Conservation (phyloP, 1,284 basidiomycete species). For the Salmacisia buchloeana region DNA sequence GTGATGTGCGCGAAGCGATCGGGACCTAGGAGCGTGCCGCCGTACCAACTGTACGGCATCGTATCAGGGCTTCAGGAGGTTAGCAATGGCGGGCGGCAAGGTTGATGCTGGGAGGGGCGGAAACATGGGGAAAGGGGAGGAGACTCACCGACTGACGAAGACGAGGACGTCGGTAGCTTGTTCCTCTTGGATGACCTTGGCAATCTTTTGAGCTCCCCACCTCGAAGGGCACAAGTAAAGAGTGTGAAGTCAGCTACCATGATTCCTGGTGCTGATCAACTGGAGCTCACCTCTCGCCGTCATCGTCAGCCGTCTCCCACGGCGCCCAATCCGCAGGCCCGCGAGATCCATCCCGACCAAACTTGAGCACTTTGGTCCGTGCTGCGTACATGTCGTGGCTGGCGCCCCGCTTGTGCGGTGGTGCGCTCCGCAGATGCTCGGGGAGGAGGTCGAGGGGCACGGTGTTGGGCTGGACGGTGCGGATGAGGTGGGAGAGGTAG, state of each 20-base stretch:
- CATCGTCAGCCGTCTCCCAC: conserved; percentile 41
- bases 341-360: conserved; percentile 30
- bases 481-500: conserved; percentile 36
- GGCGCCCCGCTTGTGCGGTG: conserved; percentile 12
- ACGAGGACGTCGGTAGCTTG: conserved; percentile 44
- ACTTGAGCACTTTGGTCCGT: conserved; percentile 39
- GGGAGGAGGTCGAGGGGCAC: conserved; percentile 33
- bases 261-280: too few relatives aligned
- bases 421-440: conserved; percentile 12
- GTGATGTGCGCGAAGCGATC: conserved; percentile 73
- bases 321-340: conserved; percentile 45
- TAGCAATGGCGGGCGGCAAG: not conserved
- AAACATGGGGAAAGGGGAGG: not conserved
- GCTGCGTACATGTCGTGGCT: conserved; percentile 48
- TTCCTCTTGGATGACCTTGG: conserved; percentile 30
- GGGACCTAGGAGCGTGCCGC: conserved; percentile 66
- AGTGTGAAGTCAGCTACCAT: too few relatives aligned
- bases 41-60: conserved; percentile 63
- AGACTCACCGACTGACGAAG: conserved; percentile 28
- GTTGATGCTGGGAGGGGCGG: not conserved
- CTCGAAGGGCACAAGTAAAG: not conserved
- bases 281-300: conserved; percentile 33
- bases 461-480: conserved; percentile 34
- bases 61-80: not conserved
- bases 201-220: conserved; percentile 38